phyloP scores from a whole-genome alignment of 73 alveolate species.

The Paramecium tetraurelia region DNA sequence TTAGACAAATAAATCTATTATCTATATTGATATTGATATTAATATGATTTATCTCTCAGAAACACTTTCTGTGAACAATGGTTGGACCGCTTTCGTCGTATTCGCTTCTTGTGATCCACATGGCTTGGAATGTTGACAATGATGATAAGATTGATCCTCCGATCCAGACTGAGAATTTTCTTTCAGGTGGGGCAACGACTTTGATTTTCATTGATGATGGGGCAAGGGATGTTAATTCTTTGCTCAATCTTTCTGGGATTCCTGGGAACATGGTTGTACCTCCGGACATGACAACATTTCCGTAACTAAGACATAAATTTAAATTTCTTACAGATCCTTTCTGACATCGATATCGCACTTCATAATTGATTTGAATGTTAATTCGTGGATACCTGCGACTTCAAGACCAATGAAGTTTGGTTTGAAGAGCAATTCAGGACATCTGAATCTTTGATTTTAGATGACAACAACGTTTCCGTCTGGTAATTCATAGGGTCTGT shows the following conservation, averaged over 20 bases:
- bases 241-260: constrained; percentile 83
- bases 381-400: constrained; percentile 76
- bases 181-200: constrained; percentile 95
- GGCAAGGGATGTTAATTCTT: constrained; percentile 84
- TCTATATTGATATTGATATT: constrained; percentile 5
- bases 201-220: constrained; percentile 81
- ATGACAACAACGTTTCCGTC: constrained; percentile 55
- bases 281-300: constrained; percentile 84
- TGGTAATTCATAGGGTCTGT: constrained; percentile 56
- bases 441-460: constrained; percentile 67
- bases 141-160: constrained; percentile 95
- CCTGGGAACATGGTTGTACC: constrained; percentile 89
- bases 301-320: constrained; percentile 47
- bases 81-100: constrained; percentile 97
- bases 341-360: constrained; percentile 88
- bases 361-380: constrained; percentile 77
- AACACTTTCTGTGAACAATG: constrained; percentile 96
- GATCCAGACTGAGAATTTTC: constrained; percentile 96
- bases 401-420: constrained; percentile 79
- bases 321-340: constrained; percentile 72
- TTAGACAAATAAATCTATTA: background rate
- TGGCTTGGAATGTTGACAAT: constrained; percentile 88
- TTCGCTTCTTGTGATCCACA: constrained; percentile 97
- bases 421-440: constrained; percentile 88
- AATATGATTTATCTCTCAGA: constrained; percentile 43